phyloP scores from a whole-genome alignment of 176 grass and related monocot species.

The Triticum turgidum region DNA sequence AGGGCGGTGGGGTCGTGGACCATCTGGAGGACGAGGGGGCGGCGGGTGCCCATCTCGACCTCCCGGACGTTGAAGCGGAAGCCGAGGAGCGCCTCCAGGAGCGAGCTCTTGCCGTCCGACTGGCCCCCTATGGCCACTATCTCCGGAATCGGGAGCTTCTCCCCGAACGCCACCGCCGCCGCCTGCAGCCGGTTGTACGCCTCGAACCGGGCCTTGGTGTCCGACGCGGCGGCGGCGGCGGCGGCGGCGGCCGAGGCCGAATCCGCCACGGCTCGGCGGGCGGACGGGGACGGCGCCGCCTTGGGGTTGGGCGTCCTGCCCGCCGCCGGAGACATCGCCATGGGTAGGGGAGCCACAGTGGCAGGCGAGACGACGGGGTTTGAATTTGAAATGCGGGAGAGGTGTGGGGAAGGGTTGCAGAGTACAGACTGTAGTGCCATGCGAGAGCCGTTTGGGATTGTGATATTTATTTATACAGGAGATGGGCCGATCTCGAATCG shows the following conservation, averaged over 20 bases:
- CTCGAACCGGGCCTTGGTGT: conserved; percentile 84
- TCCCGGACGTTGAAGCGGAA: conserved; percentile 98
- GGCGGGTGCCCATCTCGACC: conserved; percentile 96
- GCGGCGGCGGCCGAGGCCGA: conserved; percentile 38
- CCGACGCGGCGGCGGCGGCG: conserved; percentile 24
- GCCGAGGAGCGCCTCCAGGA: conserved; percentile 85
- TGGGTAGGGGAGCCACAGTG: conserved; percentile 9
- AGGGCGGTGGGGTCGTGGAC: conserved; percentile 82
- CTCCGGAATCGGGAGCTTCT: conserved; percentile 95
- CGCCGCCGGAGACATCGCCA: conserved; percentile 47
- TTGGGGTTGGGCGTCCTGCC: conserved; percentile 55
- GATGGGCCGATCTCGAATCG: background rate
- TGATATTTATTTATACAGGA: conserved; percentile 12
- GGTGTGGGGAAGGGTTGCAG: background rate
- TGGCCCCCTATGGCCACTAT: conserved; percentile 88
- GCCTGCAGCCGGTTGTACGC: conserved; percentile 98
- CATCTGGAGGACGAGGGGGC: conserved; percentile 98
- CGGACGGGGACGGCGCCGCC: conserved; percentile 28
- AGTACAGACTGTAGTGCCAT: background rate
- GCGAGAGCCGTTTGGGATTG: conserved; percentile 11
- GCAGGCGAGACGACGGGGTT: conserved; percentile 18
- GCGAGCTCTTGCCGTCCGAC: conserved; percentile 95
- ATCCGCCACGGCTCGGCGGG: conserved; percentile 9
- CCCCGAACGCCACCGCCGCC: conserved; percentile 82
- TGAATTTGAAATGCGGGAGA: conserved; percentile 53